phyloP scores from a whole-genome alignment of 1,284 basidiomycete genomes.

The Ustilago lituana region DNA sequence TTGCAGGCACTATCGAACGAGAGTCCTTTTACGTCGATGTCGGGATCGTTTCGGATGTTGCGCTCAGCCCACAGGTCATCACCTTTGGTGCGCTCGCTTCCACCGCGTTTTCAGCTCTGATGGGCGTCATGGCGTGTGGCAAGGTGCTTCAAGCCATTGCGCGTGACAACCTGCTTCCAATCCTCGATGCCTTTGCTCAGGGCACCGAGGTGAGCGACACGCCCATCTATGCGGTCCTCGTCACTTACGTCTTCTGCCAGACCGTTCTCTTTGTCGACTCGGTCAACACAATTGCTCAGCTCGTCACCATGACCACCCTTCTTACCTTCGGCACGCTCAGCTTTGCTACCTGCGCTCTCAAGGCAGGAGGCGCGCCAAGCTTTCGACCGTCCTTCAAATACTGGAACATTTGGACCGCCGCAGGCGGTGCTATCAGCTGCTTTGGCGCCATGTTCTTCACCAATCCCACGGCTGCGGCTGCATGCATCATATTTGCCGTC shows the following conservation, averaged over 20 bases:
- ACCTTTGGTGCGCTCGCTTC: conserved; percentile 64
- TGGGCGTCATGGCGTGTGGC: conserved; percentile 66
- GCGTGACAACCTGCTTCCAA: conserved; percentile 62
- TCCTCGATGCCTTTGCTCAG: conserved; percentile 62
- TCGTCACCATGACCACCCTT: conserved; percentile 66
- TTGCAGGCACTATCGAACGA: conserved; percentile 63
- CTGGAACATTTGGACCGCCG: conserved; percentile 67
- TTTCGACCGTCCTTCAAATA: conserved; percentile 67
- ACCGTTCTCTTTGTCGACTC: conserved; percentile 62
- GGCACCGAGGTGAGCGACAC: conserved; percentile 63
- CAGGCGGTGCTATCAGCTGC: conserved; percentile 56
- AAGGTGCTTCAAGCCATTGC: conserved; percentile 66
- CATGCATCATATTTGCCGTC: conserved; percentile 59
- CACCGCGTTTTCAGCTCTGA: conserved; percentile 64
- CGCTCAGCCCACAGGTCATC: conserved; percentile 62
- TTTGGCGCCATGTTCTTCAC: conserved; percentile 67
- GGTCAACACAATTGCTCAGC: conserved; percentile 66
- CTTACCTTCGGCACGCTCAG: conserved; percentile 65
- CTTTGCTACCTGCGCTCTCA: conserved; percentile 65
- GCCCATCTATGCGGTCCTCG: conserved; percentile 62
- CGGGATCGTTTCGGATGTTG: conserved; percentile 63
- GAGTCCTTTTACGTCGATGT: conserved; percentile 63
- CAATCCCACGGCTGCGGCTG: conserved; percentile 50
- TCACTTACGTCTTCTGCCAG: conserved; percentile 63
- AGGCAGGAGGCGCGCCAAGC: conserved; percentile 66